These are phyloP conservation scores for Aspergillus sojae DNA, from an alignment of 2,329 filamentous ascomycete species.

Conservation along the genomic window DNA sequence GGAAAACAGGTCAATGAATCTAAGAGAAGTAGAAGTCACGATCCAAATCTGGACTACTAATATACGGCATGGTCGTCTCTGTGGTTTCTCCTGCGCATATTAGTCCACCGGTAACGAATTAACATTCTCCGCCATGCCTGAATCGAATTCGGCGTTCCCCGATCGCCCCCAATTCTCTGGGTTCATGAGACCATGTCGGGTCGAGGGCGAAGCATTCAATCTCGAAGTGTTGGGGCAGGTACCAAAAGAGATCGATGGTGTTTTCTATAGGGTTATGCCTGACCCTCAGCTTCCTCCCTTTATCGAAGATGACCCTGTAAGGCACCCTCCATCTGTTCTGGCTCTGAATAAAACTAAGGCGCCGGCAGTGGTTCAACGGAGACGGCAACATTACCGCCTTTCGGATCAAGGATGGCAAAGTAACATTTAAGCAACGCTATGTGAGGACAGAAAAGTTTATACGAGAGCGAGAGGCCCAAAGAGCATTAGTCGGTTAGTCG, in stretches of 20 bases:
- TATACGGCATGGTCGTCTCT: too few relatives aligned
- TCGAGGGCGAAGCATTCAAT: constrained; percentile 47
- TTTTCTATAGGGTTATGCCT: constrained; percentile 56
- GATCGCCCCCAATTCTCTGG: constrained; percentile 26
- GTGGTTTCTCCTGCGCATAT: too few relatives aligned
- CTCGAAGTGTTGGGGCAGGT: constrained; percentile 48
- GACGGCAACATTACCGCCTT: constrained; percentile 47
- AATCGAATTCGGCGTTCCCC: constrained; percentile 9
- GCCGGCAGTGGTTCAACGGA: constrained; percentile 37
- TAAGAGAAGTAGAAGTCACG: too few relatives aligned
- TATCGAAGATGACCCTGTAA: constrained; percentile 33
- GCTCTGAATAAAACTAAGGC: too few relatives aligned
- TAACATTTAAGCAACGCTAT: constrained; percentile 40
- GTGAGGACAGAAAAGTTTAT: constrained; percentile 47
- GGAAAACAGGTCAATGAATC: too few relatives aligned
- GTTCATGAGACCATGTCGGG: constrained; percentile 39
- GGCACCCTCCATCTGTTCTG: too few relatives aligned
- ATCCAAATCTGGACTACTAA: too few relatives aligned
- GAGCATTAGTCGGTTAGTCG: constrained; percentile 28
- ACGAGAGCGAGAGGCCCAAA: constrained; percentile 41
- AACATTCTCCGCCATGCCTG: too few relatives aligned
- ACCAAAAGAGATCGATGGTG: constrained; percentile 50
- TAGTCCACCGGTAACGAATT: too few relatives aligned
- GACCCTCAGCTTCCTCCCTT: constrained; percentile 46
- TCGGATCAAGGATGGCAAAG: constrained; percentile 34